Evolutionary conservation across 306 rosid genomes (phyloP).

Genomic region (Leucaena leucocephala): DNA sequence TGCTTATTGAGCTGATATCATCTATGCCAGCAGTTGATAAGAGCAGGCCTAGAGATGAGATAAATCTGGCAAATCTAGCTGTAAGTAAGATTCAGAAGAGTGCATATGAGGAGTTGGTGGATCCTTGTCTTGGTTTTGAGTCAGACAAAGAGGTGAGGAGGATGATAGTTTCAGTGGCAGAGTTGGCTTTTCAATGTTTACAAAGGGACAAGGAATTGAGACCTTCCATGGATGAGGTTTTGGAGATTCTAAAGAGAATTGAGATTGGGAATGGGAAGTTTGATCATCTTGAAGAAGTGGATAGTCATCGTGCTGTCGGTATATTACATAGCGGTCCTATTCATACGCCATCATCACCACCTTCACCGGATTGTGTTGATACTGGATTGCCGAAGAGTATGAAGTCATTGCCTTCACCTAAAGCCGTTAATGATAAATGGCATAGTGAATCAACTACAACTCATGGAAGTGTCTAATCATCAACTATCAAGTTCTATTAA

Average conservation of each 20-base stretch:
- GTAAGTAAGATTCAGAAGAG: constrained; percentile 43
- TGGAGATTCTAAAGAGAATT: constrained; percentile 55
- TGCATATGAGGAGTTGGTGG: constrained; percentile 46
- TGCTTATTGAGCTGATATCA: constrained; percentile 14
- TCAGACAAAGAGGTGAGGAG: constrained; percentile 37
- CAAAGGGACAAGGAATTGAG: constrained; percentile 71
- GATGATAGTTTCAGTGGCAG: constrained; percentile 66
- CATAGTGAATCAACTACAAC: constrained; percentile 44
- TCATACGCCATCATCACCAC: background rate
- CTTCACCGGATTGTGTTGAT: constrained; percentile 40
- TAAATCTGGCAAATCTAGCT: constrained; percentile 56
- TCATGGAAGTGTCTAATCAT: constrained; percentile 33
- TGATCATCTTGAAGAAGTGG: constrained; percentile 24
- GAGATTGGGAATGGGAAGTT: constrained; percentile 40
- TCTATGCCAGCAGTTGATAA: constrained; percentile 51
- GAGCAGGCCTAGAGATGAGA: constrained; percentile 49
- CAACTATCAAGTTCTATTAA: background rate
- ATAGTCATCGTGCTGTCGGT: background rate
- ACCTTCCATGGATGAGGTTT: constrained; percentile 73
- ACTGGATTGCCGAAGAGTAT: constrained; percentile 48
- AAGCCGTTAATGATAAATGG: constrained; percentile 44
- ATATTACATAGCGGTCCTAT: background rate
- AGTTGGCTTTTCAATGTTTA: constrained; percentile 76
- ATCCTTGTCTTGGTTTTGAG: constrained; percentile 46
- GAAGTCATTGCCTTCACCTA: constrained; percentile 41